Base-by-base conservation (phyloP, 2,329 filamentous ascomycete genomes). In the Esteya vermicola region DNA sequence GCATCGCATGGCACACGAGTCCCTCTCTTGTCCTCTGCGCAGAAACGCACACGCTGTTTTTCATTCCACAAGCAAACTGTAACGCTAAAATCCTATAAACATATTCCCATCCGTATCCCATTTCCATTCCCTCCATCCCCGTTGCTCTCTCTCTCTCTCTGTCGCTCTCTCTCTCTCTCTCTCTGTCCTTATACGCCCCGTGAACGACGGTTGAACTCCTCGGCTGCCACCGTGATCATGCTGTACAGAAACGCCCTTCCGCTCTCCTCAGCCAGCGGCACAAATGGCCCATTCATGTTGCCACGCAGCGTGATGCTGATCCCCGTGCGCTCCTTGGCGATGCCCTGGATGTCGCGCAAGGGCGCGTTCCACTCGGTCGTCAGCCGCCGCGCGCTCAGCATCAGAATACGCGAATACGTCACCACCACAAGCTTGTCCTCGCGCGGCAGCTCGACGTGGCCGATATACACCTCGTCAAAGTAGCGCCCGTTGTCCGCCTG, bases 401-500 rank as follows among this genome's bases (percentile, higher is more conserved):
- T 75, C 69, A 98, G 76, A 56, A 98, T 94, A 4, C 85, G 76
- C 47, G 75, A 71, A 56, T 83, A 91, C 9, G 84, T 95, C 45
- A 98, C 72, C 75, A 96, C 85, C 36, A 88, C 81, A 42, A 89
- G 78, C 67, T 86, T 82, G 55, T 93, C 88, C 57, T 91, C 85
- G 45, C 79, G 77, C 10, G 85, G 83, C 21, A 98, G 72, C 60
- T 98, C 89, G 5, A 98, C 68, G 56, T 98, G 93, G 5, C 88
- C 93, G 57, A 98, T 91, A 63, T 98, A 98, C 55, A 85, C 75
- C 60, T 98, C 91, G 61, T 93, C 81, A 72, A 98, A 98, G 67
- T 89, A 96, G 58, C 88, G 91, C 45, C 91, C 91, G 48, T 95
- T 91, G 61, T 98, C 91, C 10, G 93, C 78, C 43, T 94, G 93